Evolutionary conservation across 352 stramenopile species (phyloP).

Genomic region (Pythium rishiriense): DNA sequence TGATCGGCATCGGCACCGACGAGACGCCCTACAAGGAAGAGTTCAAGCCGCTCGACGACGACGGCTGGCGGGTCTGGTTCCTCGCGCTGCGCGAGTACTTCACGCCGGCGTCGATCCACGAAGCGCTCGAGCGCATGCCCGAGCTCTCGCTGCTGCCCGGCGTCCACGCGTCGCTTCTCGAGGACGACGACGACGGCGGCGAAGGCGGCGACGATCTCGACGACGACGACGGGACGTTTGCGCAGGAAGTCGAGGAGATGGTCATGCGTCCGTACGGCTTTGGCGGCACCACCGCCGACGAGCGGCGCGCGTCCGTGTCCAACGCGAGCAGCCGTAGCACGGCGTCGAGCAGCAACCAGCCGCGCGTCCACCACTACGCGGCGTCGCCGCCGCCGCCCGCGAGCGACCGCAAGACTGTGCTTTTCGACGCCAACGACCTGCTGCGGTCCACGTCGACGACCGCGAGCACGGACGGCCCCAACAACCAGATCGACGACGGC

Average conservation of each 20-base stretch:
- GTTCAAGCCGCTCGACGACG: slow-evolving; percentile 37
- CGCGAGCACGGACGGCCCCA: neutral
- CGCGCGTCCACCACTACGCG: slow-evolving; percentile 6
- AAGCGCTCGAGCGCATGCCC: slow-evolving; percentile 39
- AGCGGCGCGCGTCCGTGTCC: slow-evolving; percentile 5
- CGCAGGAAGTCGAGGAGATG: slow-evolving; percentile 26
- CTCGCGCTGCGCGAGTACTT: slow-evolving; percentile 46
- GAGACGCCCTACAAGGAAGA: slow-evolving; percentile 48
- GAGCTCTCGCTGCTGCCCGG: slow-evolving; percentile 33
- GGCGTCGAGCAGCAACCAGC: neutral
- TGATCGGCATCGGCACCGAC: slow-evolving; percentile 48
- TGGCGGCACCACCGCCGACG: neutral
- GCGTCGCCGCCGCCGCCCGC: neutral
- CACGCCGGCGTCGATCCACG: slow-evolving; percentile 39
- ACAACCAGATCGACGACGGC: slow-evolving; percentile 1
- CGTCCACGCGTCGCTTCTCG: slow-evolving; percentile 14
- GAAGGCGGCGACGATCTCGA: slow-evolving; percentile 15
- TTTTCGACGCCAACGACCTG: slow-evolving; percentile 19
- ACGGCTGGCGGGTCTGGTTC: slow-evolving; percentile 53
- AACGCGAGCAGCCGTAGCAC: slow-evolving; percentile 11
- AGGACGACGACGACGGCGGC: slow-evolving; percentile 21
- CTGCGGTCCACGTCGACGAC: neutral
- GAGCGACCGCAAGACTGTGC: slow-evolving; percentile 16
- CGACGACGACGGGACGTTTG: slow-evolving; percentile 13
- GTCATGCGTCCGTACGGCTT: slow-evolving; percentile 21